A percentile compares a stretch with the other conserved stretches of the same genome.
Evolutionary conservation across 495 filamentous ascomycete genomes (phyloP).

Genomic region (Neurospora africana): DNA sequence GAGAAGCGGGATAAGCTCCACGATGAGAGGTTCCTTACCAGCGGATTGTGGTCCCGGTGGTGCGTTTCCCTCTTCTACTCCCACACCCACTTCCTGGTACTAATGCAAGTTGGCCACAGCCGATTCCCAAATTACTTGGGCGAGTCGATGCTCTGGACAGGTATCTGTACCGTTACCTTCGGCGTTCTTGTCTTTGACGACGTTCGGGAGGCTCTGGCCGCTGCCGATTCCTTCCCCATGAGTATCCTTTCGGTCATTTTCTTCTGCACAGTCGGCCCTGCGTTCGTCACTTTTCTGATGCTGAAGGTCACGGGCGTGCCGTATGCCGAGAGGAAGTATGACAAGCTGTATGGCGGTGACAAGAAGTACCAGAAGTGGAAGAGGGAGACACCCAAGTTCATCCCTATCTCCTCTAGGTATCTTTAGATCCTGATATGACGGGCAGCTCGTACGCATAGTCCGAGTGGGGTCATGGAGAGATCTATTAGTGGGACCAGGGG

Average conservation of each 20-base stretch:
- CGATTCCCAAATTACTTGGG: constrained; percentile 62
- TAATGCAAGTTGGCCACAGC: constrained; percentile 15
- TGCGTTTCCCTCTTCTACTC: constrained; percentile 2
- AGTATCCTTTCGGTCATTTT: constrained; percentile 30
- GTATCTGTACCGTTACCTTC: constrained; percentile 36
- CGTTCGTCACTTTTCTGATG: constrained; percentile 50
- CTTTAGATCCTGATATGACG: neutral
- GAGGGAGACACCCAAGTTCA: constrained; percentile 51
- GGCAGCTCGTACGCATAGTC: neutral
- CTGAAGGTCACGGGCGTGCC: constrained; percentile 51
- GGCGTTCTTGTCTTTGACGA: constrained; percentile 37
- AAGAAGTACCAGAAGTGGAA: constrained; percentile 61
- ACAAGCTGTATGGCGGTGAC: constrained; percentile 48
- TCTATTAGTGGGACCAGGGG: neutral
- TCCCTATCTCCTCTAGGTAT: constrained; percentile 31
- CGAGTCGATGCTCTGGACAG: constrained; percentile 54
- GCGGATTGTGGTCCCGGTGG: constrained; percentile 45
- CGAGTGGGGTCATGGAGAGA: neutral
- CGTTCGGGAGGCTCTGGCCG: constrained; percentile 37
- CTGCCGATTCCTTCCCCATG: constrained; percentile 10
- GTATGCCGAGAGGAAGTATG: constrained; percentile 54
- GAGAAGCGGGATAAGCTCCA: constrained; percentile 50
- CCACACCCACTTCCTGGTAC: neutral
- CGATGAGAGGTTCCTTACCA: constrained; percentile 49
- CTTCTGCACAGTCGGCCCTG: constrained; percentile 47